Evolutionary conservation across 805 yeast species (phyloP), one percentile per base, ranked within the genome.

Genomic region (Torulaspora delbrueckii): DNA sequence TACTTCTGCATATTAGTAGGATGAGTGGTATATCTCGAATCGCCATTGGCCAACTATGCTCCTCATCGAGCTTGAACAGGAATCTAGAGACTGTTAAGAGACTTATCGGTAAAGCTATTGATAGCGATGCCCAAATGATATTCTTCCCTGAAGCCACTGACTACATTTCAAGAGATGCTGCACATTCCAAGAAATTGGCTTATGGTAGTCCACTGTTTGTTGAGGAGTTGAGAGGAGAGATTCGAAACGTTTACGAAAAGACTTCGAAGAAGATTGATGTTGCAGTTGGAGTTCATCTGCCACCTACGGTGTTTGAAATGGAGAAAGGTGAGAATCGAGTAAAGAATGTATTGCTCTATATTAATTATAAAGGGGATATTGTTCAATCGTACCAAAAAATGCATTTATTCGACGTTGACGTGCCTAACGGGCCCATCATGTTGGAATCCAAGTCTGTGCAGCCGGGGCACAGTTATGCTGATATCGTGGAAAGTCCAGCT

Each of bases 141-240:
- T 88, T 93, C 59, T 74, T 91, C 37, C 98, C 98, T 1, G 99
- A 91, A 63, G 98, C 98, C 0, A 76, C 93, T 4, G 98, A 91
- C 62, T 91, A 88, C 62, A 74, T 91, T 32, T 82, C 96, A 4
- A 72, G 78, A 42, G 78, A 79, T 58, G 82, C 90, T 1, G 62
- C 56, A 1, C 90, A 87, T 54, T 81, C 95, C 0, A 70, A 73
- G 42, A 54, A 68, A 23, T 67, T 91, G n/a, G 88, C 84, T 0
- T 75, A 10, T 70, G 74, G 23, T 66, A 69, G 40, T 63, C 75
- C 12, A 62, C 68, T 38, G 67, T 53, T 71, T 69, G 54, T 78
- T 75, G 53, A 55, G 73, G 37, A 48, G 58, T 39, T 82, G 40
- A 79, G 72, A 45, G 51, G 57, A 13, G 76, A 75, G n/a, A 60